Evolutionary conservation across 78 protist species (phyloP).

Genomic region (Cyanophora paradoxa): DNA sequence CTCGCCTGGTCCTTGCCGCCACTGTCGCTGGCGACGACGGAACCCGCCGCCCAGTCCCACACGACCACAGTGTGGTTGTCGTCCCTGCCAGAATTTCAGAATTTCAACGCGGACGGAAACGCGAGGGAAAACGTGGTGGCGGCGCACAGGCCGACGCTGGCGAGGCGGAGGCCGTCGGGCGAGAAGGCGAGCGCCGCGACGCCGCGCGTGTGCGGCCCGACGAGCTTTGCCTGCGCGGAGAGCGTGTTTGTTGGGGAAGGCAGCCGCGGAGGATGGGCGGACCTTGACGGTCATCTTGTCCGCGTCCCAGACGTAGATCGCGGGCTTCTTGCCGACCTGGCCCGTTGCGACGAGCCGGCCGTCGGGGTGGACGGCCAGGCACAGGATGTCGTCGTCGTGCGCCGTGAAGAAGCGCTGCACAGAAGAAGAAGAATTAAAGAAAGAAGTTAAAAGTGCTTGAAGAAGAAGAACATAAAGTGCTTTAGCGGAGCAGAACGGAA

Average conservation of each 20-base stretch:
- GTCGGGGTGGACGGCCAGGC: constrained; percentile 14
- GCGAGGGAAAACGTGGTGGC: too few relatives aligned
- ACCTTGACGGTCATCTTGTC: background rate
- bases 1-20: background rate
- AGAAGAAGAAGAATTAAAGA: too few relatives aligned
- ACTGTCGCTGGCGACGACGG: background rate
- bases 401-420: background rate
- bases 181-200: constrained; percentile 23
- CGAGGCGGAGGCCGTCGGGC: background rate
- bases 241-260: background rate
- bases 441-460: too few relatives aligned
- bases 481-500: too few relatives aligned
- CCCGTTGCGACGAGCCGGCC: constrained; percentile 1
- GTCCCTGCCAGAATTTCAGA: too few relatives aligned
- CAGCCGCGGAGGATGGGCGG: background rate
- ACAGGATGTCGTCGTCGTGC: background rate
- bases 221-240: background rate
- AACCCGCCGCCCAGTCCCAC: background rate
- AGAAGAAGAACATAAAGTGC: too few relatives aligned
- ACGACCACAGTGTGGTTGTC: background rate
- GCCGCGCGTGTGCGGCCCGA: constrained; percentile 4
- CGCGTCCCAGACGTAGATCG: background rate
- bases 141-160: constrained; percentile 8
- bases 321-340: background rate
- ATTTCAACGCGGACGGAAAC: too few relatives aligned